Evolutionary conservation across 2,329 filamentous ascomycete genomes (phyloP).

Genomic region (Arthrobotrys iridis): DNA sequence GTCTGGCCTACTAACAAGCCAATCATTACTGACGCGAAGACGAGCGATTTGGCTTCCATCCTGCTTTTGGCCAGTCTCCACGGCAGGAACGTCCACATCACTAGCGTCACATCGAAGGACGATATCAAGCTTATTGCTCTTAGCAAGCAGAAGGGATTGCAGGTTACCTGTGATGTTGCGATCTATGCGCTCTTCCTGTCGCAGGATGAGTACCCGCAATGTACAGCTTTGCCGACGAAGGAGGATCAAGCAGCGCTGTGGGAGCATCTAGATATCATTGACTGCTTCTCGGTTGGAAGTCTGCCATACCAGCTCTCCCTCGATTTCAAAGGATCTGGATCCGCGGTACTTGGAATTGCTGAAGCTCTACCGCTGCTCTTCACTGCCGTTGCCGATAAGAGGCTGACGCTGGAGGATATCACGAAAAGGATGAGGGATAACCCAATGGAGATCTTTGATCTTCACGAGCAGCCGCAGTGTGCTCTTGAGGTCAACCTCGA

Average conservation of each 20-base stretch:
- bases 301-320: constrained; percentile 79
- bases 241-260: constrained; percentile 78
- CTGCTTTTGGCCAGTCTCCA: constrained; percentile 80
- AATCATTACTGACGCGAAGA: constrained; percentile 82
- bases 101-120: constrained; percentile 81
- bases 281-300: constrained; percentile 81
- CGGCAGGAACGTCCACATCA: constrained; percentile 80
- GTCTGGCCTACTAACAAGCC: constrained; percentile 81
- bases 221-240: constrained; percentile 72
- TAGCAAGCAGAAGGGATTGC: constrained; percentile 81
- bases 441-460: constrained; percentile 81
- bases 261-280: constrained; percentile 77
- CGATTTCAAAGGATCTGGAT: constrained; percentile 66
- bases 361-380: constrained; percentile 79
- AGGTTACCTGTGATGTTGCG: constrained; percentile 84
- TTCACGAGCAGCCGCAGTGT: constrained; percentile 79
- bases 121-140: constrained; percentile 80
- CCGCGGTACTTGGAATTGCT: constrained; percentile 73
- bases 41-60: constrained; percentile 82
- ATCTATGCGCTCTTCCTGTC: constrained; percentile 81
- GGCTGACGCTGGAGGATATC: constrained; percentile 77
- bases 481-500: constrained; percentile 80
- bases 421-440: constrained; percentile 77
- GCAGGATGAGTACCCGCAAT: constrained; percentile 75
- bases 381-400: constrained; percentile 78